These are phyloP conservation scores for Dendrocalamus latiflorus DNA, from an alignment of 202 grass and related monocot species.

Conservation along the genomic window DNA sequence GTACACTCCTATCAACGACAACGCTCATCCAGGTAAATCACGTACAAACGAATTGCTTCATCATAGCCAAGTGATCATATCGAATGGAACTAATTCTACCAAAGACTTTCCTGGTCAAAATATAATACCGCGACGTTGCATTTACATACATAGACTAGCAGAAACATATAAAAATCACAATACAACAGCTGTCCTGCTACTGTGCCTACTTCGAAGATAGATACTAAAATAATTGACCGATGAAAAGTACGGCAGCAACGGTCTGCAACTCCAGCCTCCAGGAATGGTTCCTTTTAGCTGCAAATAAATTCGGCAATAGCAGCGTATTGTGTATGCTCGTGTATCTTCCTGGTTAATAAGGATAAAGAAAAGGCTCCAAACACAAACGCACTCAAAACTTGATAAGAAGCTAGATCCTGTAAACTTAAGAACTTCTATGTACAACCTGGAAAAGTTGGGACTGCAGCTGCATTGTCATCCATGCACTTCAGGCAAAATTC, in stretches of 20 bases:
- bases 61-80: background rate
- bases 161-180: background rate
- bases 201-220: background rate
- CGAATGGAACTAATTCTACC: background rate
- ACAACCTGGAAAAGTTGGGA: background rate
- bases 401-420: background rate
- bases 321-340: slow-evolving; percentile 18
- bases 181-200: background rate
- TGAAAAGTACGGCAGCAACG: background rate
- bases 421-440: background rate
- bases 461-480: background rate
- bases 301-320: background rate
- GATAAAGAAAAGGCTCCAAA: slow-evolving; percentile 6
- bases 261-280: slow-evolving; percentile 23
- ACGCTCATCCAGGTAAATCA: background rate
- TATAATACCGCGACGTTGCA: background rate
- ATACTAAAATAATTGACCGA: background rate
- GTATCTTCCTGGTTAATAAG: slow-evolving; percentile 24
- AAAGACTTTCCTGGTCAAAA: background rate
- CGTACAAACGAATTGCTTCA: background rate
- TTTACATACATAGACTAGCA: background rate
- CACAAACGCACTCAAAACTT: background rate
- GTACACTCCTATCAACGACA: background rate
- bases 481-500: background rate
- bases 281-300: background rate